A percentile compares a stretch with the other conserved stretches of the same genome.
Conservation (phyloP, 805 yeast species). For the Metschnikowia bowlesiae region DNA sequence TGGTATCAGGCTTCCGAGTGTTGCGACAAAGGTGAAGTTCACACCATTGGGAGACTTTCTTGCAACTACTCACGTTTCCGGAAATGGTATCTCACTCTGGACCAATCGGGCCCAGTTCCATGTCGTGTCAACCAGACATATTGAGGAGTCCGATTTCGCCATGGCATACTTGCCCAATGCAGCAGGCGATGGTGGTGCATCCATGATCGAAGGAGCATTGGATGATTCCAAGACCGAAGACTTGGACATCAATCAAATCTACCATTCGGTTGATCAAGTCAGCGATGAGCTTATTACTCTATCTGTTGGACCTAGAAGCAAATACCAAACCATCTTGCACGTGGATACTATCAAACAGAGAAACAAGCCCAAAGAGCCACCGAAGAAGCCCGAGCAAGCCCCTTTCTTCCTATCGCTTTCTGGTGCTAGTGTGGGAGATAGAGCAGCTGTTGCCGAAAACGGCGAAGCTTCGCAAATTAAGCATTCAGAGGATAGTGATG, state of each 20-base stretch:
- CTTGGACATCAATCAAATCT: constrained; percentile 35
- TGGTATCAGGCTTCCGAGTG: constrained; percentile 71
- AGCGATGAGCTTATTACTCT: constrained; percentile 62
- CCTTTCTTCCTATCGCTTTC: constrained; percentile 73
- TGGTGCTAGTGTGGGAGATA: constrained; percentile 68
- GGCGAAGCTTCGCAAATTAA: constrained; percentile 11
- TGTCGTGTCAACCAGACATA: constrained; percentile 67
- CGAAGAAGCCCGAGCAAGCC: constrained; percentile 75
- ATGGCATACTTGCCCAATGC: constrained; percentile 64
- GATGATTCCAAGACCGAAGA: constrained; percentile 33
- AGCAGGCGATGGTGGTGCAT: constrained; percentile 72
- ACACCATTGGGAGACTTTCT: constrained; percentile 86
- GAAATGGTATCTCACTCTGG: constrained; percentile 91
- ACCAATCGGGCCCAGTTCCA: constrained; percentile 82
- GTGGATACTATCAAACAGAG: constrained; percentile 80
- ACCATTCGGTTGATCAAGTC: constrained; percentile 60
- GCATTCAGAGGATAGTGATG: constrained; percentile 20
- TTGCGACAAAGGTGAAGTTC: constrained; percentile 75
- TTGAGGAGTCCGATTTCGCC: constrained; percentile 71
- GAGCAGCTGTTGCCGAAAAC: constrained; percentile 50
- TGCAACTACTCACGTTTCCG: constrained; percentile 88
- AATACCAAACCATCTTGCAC: constrained; percentile 73
- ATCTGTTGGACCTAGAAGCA: constrained; percentile 70
- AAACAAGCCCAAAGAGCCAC: constrained; percentile 85
- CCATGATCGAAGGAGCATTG: constrained; percentile 75